These are phyloP conservation scores for Termitomyces sp. DNA, from an alignment of 768 basidiomycete species.

Conservation along the genomic window DNA sequence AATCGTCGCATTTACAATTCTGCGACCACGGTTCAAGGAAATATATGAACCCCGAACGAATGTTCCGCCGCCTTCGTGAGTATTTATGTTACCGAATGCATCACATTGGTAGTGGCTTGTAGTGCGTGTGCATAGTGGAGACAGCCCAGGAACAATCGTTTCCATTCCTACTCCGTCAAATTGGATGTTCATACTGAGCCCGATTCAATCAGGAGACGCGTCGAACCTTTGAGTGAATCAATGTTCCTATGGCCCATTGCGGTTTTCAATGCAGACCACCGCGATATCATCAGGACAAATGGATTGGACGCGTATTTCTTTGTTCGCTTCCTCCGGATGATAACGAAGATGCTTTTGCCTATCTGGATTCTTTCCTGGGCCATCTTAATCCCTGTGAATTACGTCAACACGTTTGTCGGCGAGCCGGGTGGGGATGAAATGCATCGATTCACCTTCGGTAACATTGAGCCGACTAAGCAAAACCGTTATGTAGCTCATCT, in stretches of 20 bases:
- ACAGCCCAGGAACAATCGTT: background rate
- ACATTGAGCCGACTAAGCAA: conserved; percentile 47
- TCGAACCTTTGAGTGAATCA: conserved; percentile 40
- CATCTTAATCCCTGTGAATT: conserved; percentile 73
- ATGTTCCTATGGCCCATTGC: conserved; percentile 63
- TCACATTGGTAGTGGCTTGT: no score
- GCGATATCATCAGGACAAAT: conserved; percentile 57
- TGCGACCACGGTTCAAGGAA: conserved; percentile 79
- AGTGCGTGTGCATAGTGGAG: background rate
- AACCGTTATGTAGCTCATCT: conserved; percentile 74
- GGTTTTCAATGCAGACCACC: conserved; percentile 59
- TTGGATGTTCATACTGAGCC: background rate
- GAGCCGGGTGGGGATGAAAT: conserved; percentile 54
- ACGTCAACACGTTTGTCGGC: conserved; percentile 41
- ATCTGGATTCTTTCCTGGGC: conserved; percentile 91
- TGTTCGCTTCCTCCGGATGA: conserved; percentile 83
- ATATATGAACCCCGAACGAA: conserved; percentile 90
- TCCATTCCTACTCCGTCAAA: background rate
- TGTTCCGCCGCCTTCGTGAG: conserved; percentile 37
- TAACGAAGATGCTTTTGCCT: conserved; percentile 76
- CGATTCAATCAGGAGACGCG: conserved; percentile 45
- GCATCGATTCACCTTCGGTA: conserved; percentile 77
- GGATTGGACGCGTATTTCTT: conserved; percentile 93
- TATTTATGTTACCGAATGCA: background rate
- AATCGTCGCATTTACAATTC: conserved; percentile 71